phyloP scores from a whole-genome alignment of 208 protist genomes.

The Trypanosoma theileri region DNA sequence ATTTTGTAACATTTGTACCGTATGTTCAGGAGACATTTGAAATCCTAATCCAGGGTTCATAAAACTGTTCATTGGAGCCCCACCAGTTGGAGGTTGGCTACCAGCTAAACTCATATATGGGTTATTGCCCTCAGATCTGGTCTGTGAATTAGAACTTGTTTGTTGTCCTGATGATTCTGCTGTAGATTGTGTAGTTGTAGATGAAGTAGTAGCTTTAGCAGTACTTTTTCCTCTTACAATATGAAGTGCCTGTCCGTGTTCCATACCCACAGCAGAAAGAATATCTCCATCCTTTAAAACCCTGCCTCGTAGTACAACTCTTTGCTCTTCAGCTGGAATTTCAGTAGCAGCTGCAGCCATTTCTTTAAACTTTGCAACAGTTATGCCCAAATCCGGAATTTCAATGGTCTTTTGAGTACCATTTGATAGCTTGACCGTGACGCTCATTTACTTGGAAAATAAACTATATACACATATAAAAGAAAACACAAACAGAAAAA shows the following conservation, averaged over 20 bases:
- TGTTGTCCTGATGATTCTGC: slow-evolving; percentile 6
- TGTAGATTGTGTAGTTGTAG: slow-evolving; percentile 13
- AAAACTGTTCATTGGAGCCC: not conserved
- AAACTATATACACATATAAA: not conserved
- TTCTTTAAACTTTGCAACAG: slow-evolving; percentile 72
- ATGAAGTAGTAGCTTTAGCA: slow-evolving; percentile 3
- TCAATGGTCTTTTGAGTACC: slow-evolving; percentile 72
- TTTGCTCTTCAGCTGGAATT: slow-evolving; percentile 82
- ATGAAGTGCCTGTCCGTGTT: slow-evolving; percentile 79
- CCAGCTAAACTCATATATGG: slow-evolving; percentile 73
- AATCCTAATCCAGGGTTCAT: slow-evolving; percentile 1
- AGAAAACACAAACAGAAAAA: too few relatives aligned
- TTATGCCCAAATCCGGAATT: slow-evolving; percentile 72
- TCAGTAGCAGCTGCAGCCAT: slow-evolving; percentile 38
- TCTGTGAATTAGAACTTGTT: slow-evolving; percentile 10
- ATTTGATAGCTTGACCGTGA: slow-evolving; percentile 82
- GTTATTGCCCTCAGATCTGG: slow-evolving; percentile 33
- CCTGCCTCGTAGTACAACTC: slow-evolving; percentile 79
- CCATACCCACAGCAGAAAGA: slow-evolving; percentile 73
- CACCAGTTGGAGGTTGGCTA: slow-evolving; percentile 30
- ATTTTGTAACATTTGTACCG: slow-evolving; percentile 64
- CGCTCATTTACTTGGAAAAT: slow-evolving; percentile 41
- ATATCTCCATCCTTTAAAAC: slow-evolving; percentile 84
- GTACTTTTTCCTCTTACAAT: slow-evolving; percentile 71
- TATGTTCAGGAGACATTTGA: slow-evolving; percentile 15